Conservation (phyloP, 2,329 filamentous ascomycete genomes). For the Diatrype stigma region DNA sequence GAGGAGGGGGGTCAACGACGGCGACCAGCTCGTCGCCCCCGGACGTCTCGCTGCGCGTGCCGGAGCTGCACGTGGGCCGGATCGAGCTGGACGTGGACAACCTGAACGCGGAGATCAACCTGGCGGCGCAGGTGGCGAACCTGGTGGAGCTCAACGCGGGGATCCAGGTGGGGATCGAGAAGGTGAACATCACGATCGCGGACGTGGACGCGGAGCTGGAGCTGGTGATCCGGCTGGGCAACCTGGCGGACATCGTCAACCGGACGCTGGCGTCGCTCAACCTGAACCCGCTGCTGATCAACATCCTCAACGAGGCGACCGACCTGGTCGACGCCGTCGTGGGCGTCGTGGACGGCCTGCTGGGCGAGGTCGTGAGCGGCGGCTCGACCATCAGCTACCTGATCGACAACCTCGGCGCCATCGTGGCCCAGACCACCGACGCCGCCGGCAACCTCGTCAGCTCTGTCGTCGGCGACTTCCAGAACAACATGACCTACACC, state of each 20-base stretch:
- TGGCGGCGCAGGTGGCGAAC: slow-evolving; percentile 55
- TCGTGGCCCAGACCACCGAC: slow-evolving; percentile 54
- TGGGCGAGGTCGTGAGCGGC: slow-evolving; percentile 55
- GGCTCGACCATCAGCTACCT: slow-evolving; percentile 51
- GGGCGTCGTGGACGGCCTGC: slow-evolving; percentile 53
- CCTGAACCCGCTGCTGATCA: slow-evolving; percentile 57
- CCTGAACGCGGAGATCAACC: slow-evolving; percentile 54
- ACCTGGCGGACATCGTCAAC: slow-evolving; percentile 58
- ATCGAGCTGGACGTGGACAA: slow-evolving; percentile 60
- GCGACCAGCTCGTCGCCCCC: slow-evolving; percentile 29
- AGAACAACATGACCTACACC: slow-evolving; percentile 54
- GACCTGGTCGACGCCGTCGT: slow-evolving; percentile 49
- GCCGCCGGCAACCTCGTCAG: slow-evolving; percentile 39
- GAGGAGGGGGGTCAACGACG: slow-evolving; percentile 22
- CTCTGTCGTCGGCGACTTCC: slow-evolving; percentile 54
- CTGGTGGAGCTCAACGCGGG: slow-evolving; percentile 54
- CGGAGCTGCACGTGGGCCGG: slow-evolving; percentile 52
- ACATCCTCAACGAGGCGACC: slow-evolving; percentile 49
- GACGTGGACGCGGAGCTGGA: slow-evolving; percentile 57
- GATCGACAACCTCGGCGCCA: slow-evolving; percentile 59
- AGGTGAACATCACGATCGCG: slow-evolving; percentile 58
- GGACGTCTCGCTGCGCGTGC: slow-evolving; percentile 55
- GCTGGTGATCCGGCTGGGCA: slow-evolving; percentile 54
- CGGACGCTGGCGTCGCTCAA: slow-evolving; percentile 56
- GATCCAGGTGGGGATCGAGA: slow-evolving; percentile 43